A percentile compares a stretch with the other conserved stretches of the same genome.
Conservation (phyloP, 2,329 filamentous ascomycete species). For the Setomelanomma holmii region DNA sequence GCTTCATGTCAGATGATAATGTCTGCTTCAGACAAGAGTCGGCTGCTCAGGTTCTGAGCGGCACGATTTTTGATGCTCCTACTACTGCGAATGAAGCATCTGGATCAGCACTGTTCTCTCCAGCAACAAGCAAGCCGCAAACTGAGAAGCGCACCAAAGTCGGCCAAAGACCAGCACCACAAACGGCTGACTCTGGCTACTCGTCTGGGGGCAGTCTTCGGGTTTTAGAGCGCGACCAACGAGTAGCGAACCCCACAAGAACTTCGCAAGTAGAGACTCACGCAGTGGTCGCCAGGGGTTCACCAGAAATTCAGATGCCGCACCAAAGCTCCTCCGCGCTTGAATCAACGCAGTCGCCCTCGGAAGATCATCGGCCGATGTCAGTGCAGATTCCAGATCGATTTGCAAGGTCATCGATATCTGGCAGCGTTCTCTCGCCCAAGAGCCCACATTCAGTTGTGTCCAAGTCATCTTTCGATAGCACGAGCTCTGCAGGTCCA, state of each 20-base stretch:
- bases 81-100: conserved; percentile 8
- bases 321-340: background rate
- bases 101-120: conserved; percentile 8
- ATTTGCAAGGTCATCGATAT: conserved; percentile 12
- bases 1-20: conserved; percentile 11
- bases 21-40: conserved; percentile 6
- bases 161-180: conserved; percentile 30
- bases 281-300: too few species aligned
- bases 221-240: conserved; percentile 1
- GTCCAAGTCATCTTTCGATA: conserved; percentile 28
- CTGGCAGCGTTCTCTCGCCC: conserved; percentile 23
- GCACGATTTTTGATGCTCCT: conserved; percentile 24
- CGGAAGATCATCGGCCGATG: conserved; percentile 7
- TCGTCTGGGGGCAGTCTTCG: conserved; percentile 47
- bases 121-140: conserved; percentile 9
- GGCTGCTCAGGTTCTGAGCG: conserved; percentile 31
- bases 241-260: too few species aligned
- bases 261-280: too few species aligned
- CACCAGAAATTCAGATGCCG: too few species aligned
- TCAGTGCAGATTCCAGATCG: conserved; percentile 18
- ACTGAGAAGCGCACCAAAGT: conserved; percentile 10
- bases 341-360: background rate
- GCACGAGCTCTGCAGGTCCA: conserved; percentile 19
- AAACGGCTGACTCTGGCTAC: conserved; percentile 49
- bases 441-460: conserved; percentile 27